Evolutionary conservation across 257 asterid genomes (phyloP).

Genomic region (Capsicum chinense): DNA sequence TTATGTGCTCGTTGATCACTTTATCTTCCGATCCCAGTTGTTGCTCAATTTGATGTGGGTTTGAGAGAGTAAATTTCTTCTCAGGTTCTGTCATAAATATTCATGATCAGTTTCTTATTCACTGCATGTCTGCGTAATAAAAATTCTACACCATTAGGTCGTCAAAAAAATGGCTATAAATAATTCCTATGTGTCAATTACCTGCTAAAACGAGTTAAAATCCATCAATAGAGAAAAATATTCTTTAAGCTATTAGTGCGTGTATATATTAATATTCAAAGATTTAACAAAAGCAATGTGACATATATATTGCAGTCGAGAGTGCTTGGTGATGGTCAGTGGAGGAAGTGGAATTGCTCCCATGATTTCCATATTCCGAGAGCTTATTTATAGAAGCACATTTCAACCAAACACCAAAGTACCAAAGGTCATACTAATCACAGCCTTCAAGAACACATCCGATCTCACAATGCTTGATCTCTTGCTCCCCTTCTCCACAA

Average conservation of each 20-base stretch:
- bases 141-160: too few relatives aligned
- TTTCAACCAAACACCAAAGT: conserved; percentile 27
- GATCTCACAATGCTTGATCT: conserved; percentile 57
- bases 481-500: conserved; percentile 45
- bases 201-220: not conserved
- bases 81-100: too few relatives aligned
- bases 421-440: conserved; percentile 47
- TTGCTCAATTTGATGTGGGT: too few relatives aligned
- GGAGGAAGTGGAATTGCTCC: conserved; percentile 84
- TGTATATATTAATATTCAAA: not conserved
- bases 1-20: too few relatives aligned
- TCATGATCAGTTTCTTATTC: too few relatives aligned
- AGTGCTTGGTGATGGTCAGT: conserved; percentile 60
- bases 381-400: conserved; percentile 42
- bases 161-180: too few relatives aligned
- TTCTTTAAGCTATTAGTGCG: too few relatives aligned
- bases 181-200: too few relatives aligned
- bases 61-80: too few relatives aligned
- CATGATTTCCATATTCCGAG: conserved; percentile 61
- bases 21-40: too few relatives aligned
- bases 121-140: too few relatives aligned
- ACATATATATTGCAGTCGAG: conserved; percentile 42
- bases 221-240: too few relatives aligned
- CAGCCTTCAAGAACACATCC: conserved; percentile 53
- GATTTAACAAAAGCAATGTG: not conserved